These are phyloP conservation scores for Cerrena zonata DNA, from an alignment of 1,284 basidiomycete genomes.

Conservation along the genomic window DNA sequence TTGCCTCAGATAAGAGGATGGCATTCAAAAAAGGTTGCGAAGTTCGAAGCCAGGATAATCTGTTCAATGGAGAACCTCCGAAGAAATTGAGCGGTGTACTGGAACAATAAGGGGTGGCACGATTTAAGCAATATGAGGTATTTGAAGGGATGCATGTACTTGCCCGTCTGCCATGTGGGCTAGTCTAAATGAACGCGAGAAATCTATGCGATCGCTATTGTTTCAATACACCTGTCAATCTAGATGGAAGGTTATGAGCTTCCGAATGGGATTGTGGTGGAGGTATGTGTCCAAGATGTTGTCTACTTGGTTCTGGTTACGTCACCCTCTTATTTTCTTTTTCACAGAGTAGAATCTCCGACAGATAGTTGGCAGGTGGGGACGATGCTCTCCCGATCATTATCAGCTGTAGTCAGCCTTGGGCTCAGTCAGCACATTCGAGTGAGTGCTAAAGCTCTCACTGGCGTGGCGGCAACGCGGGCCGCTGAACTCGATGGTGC, in stretches of 20 bases:
- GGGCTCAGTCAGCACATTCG: no score
- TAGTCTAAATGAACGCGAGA: neutral
- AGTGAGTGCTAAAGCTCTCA: no score
- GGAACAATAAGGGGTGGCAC: neutral
- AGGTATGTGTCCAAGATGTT: neutral
- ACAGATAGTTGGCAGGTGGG: no score
- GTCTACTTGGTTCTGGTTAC: no score
- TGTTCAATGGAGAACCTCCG: constrained; percentile 77
- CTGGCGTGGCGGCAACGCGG: no score
- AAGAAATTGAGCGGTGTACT: constrained; percentile 51
- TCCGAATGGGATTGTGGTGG: neutral
- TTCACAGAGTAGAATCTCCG: no score
- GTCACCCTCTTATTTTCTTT: no score
- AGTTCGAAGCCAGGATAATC: constrained; percentile 78
- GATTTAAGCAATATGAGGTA: neutral
- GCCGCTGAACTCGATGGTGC: neutral
- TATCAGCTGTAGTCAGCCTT: no score
- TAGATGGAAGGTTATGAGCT: neutral
- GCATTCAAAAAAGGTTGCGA: constrained; percentile 69
- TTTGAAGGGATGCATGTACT: neutral
- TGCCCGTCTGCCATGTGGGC: neutral
- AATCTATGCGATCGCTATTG: neutral
- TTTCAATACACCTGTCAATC: no score
- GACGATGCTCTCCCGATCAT: no score
- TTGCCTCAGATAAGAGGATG: constrained; percentile 49